Percentiles rank a stretch among this genome's conserved stretches.
phyloP scores from a whole-genome alignment of 1,284 basidiomycete species.

The Irpex lacteus region DNA sequence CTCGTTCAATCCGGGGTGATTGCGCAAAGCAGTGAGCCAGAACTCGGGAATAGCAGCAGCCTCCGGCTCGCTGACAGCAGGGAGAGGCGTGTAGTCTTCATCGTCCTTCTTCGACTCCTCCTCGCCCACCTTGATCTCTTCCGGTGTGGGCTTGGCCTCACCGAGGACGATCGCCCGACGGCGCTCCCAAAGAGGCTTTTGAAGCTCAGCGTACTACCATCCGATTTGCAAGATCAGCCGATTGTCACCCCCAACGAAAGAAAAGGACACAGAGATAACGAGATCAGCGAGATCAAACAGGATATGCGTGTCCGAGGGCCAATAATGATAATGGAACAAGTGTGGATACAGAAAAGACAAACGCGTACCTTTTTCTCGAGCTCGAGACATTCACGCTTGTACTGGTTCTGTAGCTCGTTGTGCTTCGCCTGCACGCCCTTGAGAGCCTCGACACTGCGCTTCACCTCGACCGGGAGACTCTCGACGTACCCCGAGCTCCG shows the following conservation, averaged over 20 bases:
- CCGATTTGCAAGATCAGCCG: constrained; percentile 15
- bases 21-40: constrained; percentile 96
- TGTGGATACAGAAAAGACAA: neutral
- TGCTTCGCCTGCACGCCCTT: constrained; percentile 96
- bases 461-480: constrained; percentile 79
- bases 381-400: constrained; percentile 95
- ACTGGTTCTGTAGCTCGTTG: constrained; percentile 90
- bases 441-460: constrained; percentile 86
- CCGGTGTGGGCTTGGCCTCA: constrained; percentile 67
- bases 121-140: constrained; percentile 85
- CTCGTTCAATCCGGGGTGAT: constrained; percentile 84
- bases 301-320: neutral
- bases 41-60: constrained; percentile 86
- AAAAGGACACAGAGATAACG: neutral
- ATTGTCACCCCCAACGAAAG: neutral
- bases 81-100: constrained; percentile 57
- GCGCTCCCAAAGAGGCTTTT: constrained; percentile 87
- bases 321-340: constrained; percentile 1
- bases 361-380: constrained; percentile 89
- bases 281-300: neutral
- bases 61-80: constrained; percentile 40
- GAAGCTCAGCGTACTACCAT: constrained; percentile 79
- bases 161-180: constrained; percentile 85
- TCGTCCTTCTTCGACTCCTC: constrained; percentile 66
- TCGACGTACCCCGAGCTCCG: constrained; percentile 87